phyloP scores from a whole-genome alignment of 164 flowering plant genomes.

The Sextonia rubra region DNA sequence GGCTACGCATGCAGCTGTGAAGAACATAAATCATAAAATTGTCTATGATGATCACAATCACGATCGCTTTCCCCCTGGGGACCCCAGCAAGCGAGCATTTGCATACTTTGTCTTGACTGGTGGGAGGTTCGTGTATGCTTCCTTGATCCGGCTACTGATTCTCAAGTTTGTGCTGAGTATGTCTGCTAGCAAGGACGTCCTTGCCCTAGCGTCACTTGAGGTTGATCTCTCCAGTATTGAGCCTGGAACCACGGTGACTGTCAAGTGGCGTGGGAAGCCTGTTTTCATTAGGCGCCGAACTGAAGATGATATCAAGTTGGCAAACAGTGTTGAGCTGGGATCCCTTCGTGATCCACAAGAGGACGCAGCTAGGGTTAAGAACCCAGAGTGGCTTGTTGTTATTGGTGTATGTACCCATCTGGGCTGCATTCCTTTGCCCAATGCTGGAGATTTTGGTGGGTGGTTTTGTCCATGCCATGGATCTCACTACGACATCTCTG shows the following conservation, averaged over 20 bases:
- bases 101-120: constrained; percentile 20
- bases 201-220: constrained; percentile 19
- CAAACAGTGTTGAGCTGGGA: constrained; percentile 12
- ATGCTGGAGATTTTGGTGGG: constrained; percentile 18
- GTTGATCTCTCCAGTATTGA: constrained; percentile 15
- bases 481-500: constrained; percentile 19
- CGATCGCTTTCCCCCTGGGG: constrained; percentile 21
- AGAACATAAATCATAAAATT: constrained; percentile 18
- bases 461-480: constrained; percentile 23
- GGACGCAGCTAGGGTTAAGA: constrained; percentile 14
- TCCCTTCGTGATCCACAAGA: constrained; percentile 14
- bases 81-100: constrained; percentile 19
- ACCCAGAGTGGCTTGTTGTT: constrained; percentile 23
- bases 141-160: constrained; percentile 17
- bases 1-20: constrained; percentile 9
- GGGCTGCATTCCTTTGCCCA: constrained; percentile 18
- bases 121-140: constrained; percentile 15
- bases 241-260: constrained; percentile 16
- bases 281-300: constrained; percentile 13
- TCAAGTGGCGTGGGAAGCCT: constrained; percentile 19
- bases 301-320: constrained; percentile 14
- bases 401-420: constrained; percentile 18
- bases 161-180: constrained; percentile 21
- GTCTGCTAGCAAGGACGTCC: constrained; percentile 22
- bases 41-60: constrained; percentile 14